phyloP scores from a whole-genome alignment of 2,329 filamentous ascomycete genomes.

The Penicillium sp. region DNA sequence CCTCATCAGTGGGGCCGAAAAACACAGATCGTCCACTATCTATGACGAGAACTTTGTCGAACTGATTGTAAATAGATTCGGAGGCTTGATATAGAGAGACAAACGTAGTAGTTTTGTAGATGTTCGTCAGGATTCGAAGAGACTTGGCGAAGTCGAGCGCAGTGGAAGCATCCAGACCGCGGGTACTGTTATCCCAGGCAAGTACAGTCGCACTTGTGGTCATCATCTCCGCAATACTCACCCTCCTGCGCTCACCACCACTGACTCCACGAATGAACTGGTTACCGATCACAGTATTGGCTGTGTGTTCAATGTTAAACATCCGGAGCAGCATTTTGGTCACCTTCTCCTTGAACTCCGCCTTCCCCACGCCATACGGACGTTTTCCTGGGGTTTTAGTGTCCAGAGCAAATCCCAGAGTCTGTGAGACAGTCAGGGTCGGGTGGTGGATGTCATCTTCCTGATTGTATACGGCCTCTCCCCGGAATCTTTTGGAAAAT shows the following conservation, averaged over 20 bases:
- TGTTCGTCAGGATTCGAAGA: slow-evolving; percentile 75
- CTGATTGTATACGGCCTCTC: slow-evolving; percentile 82
- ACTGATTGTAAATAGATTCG: slow-evolving; percentile 74
- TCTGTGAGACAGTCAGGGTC: slow-evolving; percentile 84
- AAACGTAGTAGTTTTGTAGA: slow-evolving; percentile 80
- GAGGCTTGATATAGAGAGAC: slow-evolving; percentile 85
- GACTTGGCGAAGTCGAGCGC: slow-evolving; percentile 68
- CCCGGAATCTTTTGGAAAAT: slow-evolving; percentile 70
- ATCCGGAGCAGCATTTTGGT: slow-evolving; percentile 75
- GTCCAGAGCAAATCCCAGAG: slow-evolving; percentile 78
- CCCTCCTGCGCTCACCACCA: slow-evolving; percentile 71
- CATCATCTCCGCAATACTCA: slow-evolving; percentile 82
- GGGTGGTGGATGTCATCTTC: slow-evolving; percentile 85
- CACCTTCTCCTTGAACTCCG: slow-evolving; percentile 74
- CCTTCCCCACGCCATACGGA: slow-evolving; percentile 69
- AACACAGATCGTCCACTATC: slow-evolving; percentile 74
- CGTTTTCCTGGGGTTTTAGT: slow-evolving; percentile 81
- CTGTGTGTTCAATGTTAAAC: slow-evolving; percentile 91
- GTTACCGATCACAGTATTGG: slow-evolving; percentile 80
- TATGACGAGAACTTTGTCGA: slow-evolving; percentile 83
- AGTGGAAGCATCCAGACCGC: slow-evolving; percentile 67
- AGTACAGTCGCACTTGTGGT: slow-evolving; percentile 69
- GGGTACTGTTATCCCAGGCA: slow-evolving; percentile 74
- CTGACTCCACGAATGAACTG: slow-evolving; percentile 75
- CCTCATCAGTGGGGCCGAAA: slow-evolving; percentile 68